Evolutionary conservation across 2,329 filamentous ascomycete species (phyloP).

Genomic region (Rosellinia necatrix): DNA sequence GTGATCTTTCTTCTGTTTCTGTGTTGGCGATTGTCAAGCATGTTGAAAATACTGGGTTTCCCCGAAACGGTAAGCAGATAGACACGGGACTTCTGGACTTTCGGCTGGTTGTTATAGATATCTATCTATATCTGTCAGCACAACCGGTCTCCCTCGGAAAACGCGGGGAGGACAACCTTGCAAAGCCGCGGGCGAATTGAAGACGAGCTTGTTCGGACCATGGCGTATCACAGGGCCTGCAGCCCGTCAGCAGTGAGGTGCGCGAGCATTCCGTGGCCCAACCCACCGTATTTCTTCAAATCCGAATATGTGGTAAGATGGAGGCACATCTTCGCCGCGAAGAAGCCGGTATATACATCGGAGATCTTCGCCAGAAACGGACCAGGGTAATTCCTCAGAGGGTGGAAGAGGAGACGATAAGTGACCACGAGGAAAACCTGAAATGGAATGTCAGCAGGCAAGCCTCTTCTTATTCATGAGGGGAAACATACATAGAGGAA

Average conservation of each 20-base stretch:
- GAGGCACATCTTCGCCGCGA: constrained; percentile 1
- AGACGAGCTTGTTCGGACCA: constrained; percentile 18
- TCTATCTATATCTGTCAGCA: constrained; percentile 10
- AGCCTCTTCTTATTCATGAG: not conserved
- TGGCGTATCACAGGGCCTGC: constrained; percentile 19
- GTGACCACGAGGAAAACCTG: not conserved
- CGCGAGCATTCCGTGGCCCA: not conserved
- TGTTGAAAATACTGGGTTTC: constrained; percentile 17
- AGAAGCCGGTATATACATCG: constrained; percentile 8
- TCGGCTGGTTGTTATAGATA: constrained; percentile 24
- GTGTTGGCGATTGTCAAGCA: constrained; percentile 15
- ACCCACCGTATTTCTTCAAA: constrained; percentile 14
- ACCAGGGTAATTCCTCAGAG: constrained; percentile 4
- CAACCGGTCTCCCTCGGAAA: too few species aligned
- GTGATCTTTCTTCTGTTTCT: constrained; percentile 15
- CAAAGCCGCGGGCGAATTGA: constrained; percentile 15
- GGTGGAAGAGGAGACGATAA: constrained; percentile 3
- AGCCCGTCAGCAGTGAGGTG: not conserved
- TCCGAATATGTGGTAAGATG: constrained; percentile 12
- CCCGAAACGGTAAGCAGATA: constrained; percentile 6
- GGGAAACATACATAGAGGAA: not conserved
- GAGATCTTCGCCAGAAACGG: constrained; percentile 10
- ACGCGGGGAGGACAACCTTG: constrained; percentile 5
- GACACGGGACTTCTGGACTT: constrained; percentile 16
- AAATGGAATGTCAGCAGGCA: not conserved